Evolutionary conservation across 768 basidiomycete species (phyloP).

Genomic region (Termitomyces titanicus): DNA sequence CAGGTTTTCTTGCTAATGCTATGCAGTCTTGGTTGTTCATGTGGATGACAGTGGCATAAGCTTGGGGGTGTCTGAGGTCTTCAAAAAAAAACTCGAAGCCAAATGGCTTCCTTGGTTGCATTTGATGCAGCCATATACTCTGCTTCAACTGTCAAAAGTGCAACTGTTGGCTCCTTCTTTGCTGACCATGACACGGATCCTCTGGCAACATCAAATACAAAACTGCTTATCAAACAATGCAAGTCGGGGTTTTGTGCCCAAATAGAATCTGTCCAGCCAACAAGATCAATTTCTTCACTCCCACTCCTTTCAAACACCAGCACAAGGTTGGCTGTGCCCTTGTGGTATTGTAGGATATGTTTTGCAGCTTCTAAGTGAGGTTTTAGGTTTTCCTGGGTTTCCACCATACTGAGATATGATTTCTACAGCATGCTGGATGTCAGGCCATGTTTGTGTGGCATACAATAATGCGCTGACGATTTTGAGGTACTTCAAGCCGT

Average conservation of each 20-base stretch:
- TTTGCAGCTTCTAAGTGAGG: not conserved
- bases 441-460: no score
- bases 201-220: not conserved
- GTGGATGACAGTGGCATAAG: not conserved
- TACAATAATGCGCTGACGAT: no score
- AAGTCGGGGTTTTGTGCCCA: not conserved
- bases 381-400: not conserved
- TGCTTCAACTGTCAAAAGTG: no score
- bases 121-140: no score
- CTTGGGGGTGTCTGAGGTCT: conserved; percentile 2
- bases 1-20: not conserved
- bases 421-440: no score
- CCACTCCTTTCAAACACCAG: no score
- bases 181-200: not conserved
- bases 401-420: not conserved
- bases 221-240: not conserved
- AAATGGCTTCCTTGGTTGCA: no score
- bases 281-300: no score
- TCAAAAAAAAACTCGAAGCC: not conserved
- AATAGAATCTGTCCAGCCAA: no score
- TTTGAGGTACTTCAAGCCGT: no score
- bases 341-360: not conserved
- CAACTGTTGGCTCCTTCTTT: not conserved
- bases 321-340: not conserved
- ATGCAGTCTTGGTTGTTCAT: conserved; percentile 5